phyloP scores from a whole-genome alignment of 345 rosid species.

The Gynandropsis gynandra region DNA sequence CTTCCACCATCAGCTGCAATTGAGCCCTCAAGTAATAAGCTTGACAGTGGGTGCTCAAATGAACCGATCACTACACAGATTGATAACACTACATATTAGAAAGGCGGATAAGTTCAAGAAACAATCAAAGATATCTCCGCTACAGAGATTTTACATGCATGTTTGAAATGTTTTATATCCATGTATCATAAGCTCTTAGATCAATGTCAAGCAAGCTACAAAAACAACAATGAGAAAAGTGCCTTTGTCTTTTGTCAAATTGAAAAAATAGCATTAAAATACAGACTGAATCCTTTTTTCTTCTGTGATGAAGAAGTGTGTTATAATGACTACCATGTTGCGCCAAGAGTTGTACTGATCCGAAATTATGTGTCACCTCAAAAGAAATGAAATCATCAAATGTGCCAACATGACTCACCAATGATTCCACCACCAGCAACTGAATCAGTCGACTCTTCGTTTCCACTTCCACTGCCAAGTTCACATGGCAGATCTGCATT shows the following conservation, averaged over 20 bases:
- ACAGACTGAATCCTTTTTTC: too few species aligned
- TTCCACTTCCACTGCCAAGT: constrained; percentile 96
- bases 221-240: too few species aligned
- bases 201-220: too few species aligned
- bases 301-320: too few species aligned
- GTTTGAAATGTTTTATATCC: too few species aligned
- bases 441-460: constrained; percentile 52
- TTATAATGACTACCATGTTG: too few species aligned
- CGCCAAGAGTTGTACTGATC: not conserved
- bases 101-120: too few species aligned
- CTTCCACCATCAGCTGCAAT: constrained; percentile 79
- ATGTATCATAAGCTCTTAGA: too few species aligned
- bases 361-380: not conserved
- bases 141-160: too few species aligned
- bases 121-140: too few species aligned
- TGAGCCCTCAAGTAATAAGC: constrained; percentile 67
- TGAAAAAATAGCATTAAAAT: too few species aligned
- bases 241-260: too few species aligned
- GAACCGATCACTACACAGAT: constrained; percentile 82
- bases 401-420: constrained; percentile 34
- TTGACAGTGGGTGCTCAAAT: constrained; percentile 69
- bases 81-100: not conserved
- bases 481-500: constrained; percentile 87
- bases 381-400: not conserved
- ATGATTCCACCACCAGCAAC: constrained; percentile 90